Conservation (phyloP, 306 rosid species). For the Hylodesmum podocarpum region DNA sequence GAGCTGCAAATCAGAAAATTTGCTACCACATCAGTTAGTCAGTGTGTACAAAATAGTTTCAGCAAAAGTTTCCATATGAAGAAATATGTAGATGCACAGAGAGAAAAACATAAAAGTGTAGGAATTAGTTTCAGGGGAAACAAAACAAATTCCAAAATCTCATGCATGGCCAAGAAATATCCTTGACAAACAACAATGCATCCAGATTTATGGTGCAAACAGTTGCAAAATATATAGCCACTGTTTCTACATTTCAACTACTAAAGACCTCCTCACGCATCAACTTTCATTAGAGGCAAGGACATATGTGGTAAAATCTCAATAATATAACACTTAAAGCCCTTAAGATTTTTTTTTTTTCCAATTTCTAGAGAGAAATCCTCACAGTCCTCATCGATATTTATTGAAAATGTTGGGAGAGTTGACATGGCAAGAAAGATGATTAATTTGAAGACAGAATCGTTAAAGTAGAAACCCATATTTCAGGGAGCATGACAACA, state of each 20-base stretch:
- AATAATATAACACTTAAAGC: neutral
- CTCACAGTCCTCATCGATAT: too few species aligned
- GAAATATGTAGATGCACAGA: neutral
- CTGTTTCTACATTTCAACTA: neutral
- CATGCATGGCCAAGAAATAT: neutral
- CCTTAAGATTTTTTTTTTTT: neutral
- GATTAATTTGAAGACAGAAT: too few species aligned
- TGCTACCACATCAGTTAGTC: neutral
- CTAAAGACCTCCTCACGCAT: neutral
- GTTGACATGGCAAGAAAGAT: too few species aligned
- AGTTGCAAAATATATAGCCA: neutral
- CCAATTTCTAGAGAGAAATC: neutral
- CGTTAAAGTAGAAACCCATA: too few species aligned
- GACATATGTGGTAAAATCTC: neutral
- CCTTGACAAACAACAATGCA: neutral
- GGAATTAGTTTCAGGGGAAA: neutral
- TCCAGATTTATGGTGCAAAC: neutral
- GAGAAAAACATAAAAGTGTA: neutral
- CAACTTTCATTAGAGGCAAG: neutral
- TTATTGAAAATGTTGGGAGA: too few species aligned
- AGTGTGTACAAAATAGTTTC: neutral
- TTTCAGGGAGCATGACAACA: too few species aligned
- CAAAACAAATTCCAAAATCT: neutral
- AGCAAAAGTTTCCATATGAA: neutral
- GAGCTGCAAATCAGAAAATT: constrained; percentile 56